A percentile compares a stretch with the other conserved stretches of the same genome.
These are phyloP conservation scores for Drechslerella dactyloides DNA, from an alignment of 2,329 filamentous ascomycete species.

Conservation along the genomic window DNA sequence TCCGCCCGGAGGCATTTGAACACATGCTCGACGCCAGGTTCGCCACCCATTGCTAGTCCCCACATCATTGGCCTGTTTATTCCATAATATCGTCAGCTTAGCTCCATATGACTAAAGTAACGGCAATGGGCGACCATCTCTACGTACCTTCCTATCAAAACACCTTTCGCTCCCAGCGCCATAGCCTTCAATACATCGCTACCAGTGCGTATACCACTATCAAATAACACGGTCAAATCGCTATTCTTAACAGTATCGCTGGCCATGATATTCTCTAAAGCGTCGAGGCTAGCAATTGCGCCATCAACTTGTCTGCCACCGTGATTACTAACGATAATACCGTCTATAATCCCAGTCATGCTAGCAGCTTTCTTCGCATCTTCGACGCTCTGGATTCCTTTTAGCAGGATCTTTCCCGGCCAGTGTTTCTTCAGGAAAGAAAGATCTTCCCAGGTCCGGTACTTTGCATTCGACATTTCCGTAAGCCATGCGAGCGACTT, in stretches of 20 bases:
- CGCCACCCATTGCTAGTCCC: slow-evolving; percentile 47
- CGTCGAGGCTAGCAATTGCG: slow-evolving; percentile 56
- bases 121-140: neutral
- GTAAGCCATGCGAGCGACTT: slow-evolving; percentile 65
- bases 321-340: slow-evolving; percentile 60
- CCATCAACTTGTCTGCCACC: slow-evolving; percentile 60
- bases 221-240: slow-evolving; percentile 57
- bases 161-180: slow-evolving; percentile 59
- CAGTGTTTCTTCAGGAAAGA: slow-evolving; percentile 31
- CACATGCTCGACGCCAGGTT: slow-evolving; percentile 43
- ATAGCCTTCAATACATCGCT: slow-evolving; percentile 59
- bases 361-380: slow-evolving; percentile 56
- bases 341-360: slow-evolving; percentile 53
- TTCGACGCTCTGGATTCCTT: slow-evolving; percentile 59
- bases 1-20: slow-evolving; percentile 48
- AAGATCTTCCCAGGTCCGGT: slow-evolving; percentile 67
- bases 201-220: slow-evolving; percentile 59
- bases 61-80: slow-evolving; percentile 45
- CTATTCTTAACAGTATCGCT: slow-evolving; percentile 57
- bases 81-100: neutral
- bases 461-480: slow-evolving; percentile 63
- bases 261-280: slow-evolving; percentile 57
- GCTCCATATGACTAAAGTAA: neutral
- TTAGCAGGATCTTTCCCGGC: slow-evolving; percentile 42
- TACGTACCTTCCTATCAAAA: slow-evolving; percentile 59